These are phyloP conservation scores for Mortierella sp. DNA, from an alignment of 371 early-diverging fungal species.

Conservation along the genomic window DNA sequence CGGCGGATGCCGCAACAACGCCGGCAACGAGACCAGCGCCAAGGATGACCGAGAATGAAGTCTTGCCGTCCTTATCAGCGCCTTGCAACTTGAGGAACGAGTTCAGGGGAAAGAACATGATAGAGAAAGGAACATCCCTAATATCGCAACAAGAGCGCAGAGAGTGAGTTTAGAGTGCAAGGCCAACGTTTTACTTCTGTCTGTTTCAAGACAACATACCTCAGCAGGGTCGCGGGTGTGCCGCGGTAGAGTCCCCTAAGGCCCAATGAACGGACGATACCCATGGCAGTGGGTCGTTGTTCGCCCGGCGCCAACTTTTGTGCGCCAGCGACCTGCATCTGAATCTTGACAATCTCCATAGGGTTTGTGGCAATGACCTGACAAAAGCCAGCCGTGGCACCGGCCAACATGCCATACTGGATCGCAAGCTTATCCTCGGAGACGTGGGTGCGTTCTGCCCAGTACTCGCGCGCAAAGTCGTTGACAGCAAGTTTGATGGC, in stretches of 20 bases:
- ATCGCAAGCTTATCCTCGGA: slow-evolving; percentile 73
- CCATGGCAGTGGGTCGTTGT: slow-evolving; percentile 82
- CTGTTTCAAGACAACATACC: too few species aligned
- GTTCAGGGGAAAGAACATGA: slow-evolving; percentile 97
- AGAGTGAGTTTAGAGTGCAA: neutral
- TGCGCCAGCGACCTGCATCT: slow-evolving; percentile 92
- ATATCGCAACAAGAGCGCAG: too few species aligned
- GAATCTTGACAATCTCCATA: slow-evolving; percentile 96
- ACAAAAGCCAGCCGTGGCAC: slow-evolving; percentile 91
- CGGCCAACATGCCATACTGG: slow-evolving; percentile 87
- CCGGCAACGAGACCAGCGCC: slow-evolving; percentile 95
- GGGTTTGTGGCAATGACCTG: slow-evolving; percentile 98
- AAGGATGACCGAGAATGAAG: slow-evolving; percentile 80
- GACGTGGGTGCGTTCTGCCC: slow-evolving; percentile 62
- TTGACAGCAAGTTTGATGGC: slow-evolving; percentile 98
- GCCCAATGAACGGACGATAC: slow-evolving; percentile 93
- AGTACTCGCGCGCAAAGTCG: slow-evolving; percentile 86
- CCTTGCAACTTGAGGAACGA: slow-evolving; percentile 94
- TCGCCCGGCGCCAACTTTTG: slow-evolving; percentile 69
- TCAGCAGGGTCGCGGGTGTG: slow-evolving; percentile 91
- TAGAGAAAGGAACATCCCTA: slow-evolving; percentile 97
- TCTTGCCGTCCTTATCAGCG: slow-evolving; percentile 78
- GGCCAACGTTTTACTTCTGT: too few species aligned
- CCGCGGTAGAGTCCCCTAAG: slow-evolving; percentile 96
- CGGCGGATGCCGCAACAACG: slow-evolving; percentile 97